These are phyloP conservation scores for Chlamydomonas sphaeroides DNA, from an alignment of 139 green algal species.

Conservation along the genomic window DNA sequence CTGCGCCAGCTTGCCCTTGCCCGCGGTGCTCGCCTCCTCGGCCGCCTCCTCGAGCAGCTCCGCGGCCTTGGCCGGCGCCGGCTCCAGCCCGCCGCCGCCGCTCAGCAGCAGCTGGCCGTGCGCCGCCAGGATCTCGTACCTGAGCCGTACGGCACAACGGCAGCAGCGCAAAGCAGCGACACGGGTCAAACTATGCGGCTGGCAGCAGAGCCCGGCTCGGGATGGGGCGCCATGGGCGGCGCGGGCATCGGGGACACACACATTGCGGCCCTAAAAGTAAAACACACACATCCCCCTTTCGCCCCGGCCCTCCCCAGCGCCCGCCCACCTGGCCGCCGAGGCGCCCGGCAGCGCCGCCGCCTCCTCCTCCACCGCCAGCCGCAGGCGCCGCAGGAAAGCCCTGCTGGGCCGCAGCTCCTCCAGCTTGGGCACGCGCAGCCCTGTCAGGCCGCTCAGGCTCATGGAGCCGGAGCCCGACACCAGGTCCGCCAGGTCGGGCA, in stretches of 20 bases:
- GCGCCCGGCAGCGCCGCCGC: slow-evolving; percentile 41
- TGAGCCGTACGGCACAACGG: background rate
- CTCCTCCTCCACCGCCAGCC: slow-evolving; percentile 38
- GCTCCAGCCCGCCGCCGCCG: slow-evolving; percentile 27
- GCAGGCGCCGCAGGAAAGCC: slow-evolving; percentile 4
- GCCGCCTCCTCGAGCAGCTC: slow-evolving; percentile 45
- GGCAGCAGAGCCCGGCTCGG: no score
- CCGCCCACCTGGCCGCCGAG: slow-evolving; percentile 1
- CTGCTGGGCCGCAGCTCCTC: slow-evolving; percentile 11
- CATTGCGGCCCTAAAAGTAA: no score
- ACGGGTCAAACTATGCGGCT: no score
- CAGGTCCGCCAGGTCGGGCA: slow-evolving; percentile 29
- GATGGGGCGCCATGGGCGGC: no score
- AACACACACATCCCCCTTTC: no score
- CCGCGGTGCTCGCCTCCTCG: slow-evolving; percentile 43
- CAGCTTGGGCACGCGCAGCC: slow-evolving; percentile 32
- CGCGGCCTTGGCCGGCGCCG: slow-evolving; percentile 36
- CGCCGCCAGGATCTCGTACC: slow-evolving; percentile 44
- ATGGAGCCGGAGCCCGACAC: background rate
- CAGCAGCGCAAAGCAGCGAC: no score
- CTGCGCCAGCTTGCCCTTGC: slow-evolving; percentile 53
- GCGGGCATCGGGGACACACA: no score
- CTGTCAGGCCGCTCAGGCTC: background rate
- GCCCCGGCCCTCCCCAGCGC: background rate
- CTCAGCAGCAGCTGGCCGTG: slow-evolving; percentile 46